These are phyloP conservation scores for Gossypioides kirkii DNA, from an alignment of 345 rosid species.

Conservation along the genomic window DNA sequence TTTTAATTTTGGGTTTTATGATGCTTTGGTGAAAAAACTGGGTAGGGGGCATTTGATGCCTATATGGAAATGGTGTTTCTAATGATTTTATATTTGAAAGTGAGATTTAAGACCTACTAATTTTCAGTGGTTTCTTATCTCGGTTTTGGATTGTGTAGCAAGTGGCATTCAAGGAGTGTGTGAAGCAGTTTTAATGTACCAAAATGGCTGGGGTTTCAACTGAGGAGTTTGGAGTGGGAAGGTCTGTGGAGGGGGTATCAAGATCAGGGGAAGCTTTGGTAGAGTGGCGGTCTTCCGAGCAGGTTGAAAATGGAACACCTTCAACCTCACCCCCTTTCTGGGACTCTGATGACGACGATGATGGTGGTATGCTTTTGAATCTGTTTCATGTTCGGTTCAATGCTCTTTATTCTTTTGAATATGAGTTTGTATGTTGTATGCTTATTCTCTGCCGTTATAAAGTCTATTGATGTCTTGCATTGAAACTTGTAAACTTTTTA, in stretches of 20 bases:
- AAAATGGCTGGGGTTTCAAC: slow-evolving; percentile 59
- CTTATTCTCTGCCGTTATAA: background rate
- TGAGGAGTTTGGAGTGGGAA: slow-evolving; percentile 70
- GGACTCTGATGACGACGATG: slow-evolving; percentile 87
- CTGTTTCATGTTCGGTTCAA: background rate
- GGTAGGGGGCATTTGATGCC: background rate
- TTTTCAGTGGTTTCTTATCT: background rate
- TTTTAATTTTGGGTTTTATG: slow-evolving; percentile 4
- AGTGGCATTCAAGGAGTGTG: slow-evolving; percentile 28
- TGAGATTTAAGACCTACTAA: slow-evolving; percentile 16
- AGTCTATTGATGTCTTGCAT: background rate
- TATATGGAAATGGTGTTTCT: background rate
- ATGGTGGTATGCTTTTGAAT: slow-evolving; percentile 42
- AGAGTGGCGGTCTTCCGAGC: slow-evolving; percentile 94
- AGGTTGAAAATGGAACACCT: slow-evolving; percentile 83
- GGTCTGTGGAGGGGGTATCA: slow-evolving; percentile 58
- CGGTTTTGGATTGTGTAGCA: slow-evolving; percentile 19
- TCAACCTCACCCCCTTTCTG: slow-evolving; percentile 88
- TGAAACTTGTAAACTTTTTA: background rate
- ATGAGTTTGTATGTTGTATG: background rate
- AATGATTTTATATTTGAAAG: background rate
- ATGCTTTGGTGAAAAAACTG: background rate
- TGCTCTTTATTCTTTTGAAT: background rate
- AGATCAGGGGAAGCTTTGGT: slow-evolving; percentile 72
- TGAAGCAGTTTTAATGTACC: slow-evolving; percentile 31